These are phyloP conservation scores for Wickerhamiella occidentalis DNA, from an alignment of 805 yeast species.

Conservation along the genomic window DNA sequence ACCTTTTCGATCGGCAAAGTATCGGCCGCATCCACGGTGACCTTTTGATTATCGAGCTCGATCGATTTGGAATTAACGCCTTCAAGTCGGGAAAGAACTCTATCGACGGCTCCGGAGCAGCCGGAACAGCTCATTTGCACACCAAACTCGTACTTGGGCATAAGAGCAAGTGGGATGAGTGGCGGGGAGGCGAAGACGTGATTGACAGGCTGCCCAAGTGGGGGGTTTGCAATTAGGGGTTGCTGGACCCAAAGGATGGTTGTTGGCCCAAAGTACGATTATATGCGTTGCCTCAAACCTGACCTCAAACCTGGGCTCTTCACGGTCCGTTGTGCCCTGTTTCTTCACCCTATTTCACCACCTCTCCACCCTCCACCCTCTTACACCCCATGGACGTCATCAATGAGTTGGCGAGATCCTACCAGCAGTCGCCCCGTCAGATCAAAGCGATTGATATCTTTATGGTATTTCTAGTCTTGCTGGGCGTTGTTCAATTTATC, in stretches of 20 bases:
- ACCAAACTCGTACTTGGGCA: conserved; percentile 22
- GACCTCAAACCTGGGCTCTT: too few species aligned
- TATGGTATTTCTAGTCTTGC: conserved; percentile 54
- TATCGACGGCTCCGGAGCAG: conserved; percentile 76
- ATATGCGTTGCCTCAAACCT: too few species aligned
- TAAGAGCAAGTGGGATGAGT: background rate
- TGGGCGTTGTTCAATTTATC: conserved; percentile 68
- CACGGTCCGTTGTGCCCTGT: too few species aligned
- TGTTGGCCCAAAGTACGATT: too few species aligned
- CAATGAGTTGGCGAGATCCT: conserved; percentile 20
- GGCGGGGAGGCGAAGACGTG: too few species aligned
- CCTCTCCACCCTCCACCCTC: background rate
- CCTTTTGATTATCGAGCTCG: conserved; percentile 70
- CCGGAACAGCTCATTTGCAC: conserved; percentile 31
- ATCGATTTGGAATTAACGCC: conserved; percentile 68
- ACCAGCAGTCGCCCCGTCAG: conserved; percentile 23
- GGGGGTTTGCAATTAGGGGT: too few species aligned
- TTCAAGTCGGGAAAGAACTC: conserved; percentile 54
- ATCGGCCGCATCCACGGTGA: conserved; percentile 53
- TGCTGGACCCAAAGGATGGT: too few species aligned
- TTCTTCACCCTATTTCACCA: background rate
- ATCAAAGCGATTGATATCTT: conserved; percentile 62
- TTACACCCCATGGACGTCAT: conserved; percentile 18
- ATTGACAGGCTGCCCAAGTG: too few species aligned
- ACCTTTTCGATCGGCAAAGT: conserved; percentile 61